Base-by-base conservation (phyloP, 768 basidiomycete genomes). In the Tulasnella sp. region DNA sequence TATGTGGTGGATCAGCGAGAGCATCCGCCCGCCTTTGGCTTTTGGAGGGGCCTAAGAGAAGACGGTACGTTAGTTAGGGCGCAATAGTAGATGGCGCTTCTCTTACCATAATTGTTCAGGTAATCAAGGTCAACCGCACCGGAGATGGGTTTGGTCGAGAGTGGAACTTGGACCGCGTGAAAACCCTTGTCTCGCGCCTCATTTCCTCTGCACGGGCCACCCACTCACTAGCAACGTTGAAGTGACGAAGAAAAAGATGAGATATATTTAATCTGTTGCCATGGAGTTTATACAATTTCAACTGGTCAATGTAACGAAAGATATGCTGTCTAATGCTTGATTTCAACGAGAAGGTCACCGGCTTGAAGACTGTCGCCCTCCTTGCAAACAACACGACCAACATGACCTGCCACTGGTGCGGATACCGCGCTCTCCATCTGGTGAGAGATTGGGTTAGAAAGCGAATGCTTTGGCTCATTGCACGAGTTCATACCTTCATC, bases 371-470 rank as follows among this genome's bases (percentile, higher is more conserved):
- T 95, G 80, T 99, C 97, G 75, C 92, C 92, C 86, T 95, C 91
- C 75, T 89, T 87, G 68, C 98, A 94, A 67, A 89, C 87, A 35
- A 99, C 92, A 47, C 96, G 90, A 83, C 94, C 95, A 82, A 98
- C 86, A 80, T 95, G 94, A 59, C 97, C 97, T 67, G 95, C 95
- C 59, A 98, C 96, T 32, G 97, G 95, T 35, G 95, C 91, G 36
- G 94, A 96, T 62, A 98, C 94, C 75, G 92, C 89, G 75, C 92
- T 94, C 83, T 99, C 96, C 96, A 98, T 98, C 94, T 95, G 77
- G 76, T 76, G 75, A 29, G 77, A 75, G 64, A 62, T 75, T 68
- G 69, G 69, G 72, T 67, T 16, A 62, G 44, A 67, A 69, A 74
- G 75, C 78, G 73, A 77, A 76, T 42, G 64, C n/a, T n/a, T 40